Conservation (phyloP, 208 protist genomes). For the Vickermania spadyakhi region DNA sequence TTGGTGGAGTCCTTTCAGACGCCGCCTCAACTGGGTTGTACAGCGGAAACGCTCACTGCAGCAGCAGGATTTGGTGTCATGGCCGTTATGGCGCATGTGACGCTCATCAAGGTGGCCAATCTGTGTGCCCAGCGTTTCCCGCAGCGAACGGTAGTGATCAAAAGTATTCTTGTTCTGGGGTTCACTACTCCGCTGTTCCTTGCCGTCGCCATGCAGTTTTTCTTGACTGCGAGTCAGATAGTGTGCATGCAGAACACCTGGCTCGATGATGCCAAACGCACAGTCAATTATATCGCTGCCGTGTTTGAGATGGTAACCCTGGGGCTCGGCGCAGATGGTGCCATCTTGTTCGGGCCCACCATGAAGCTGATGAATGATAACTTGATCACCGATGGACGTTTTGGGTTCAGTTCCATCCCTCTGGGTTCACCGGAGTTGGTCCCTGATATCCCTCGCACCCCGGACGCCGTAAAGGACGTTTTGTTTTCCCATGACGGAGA, state of each 20-base stretch:
- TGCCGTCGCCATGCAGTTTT: neutral
- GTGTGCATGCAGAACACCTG: neutral
- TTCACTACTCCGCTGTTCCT: neutral
- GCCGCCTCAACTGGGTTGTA: neutral
- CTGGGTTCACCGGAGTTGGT: neutral
- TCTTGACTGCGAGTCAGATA: neutral
- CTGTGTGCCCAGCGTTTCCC: neutral
- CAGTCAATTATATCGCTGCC: neutral
- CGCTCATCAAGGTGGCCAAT: neutral
- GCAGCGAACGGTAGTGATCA: neutral
- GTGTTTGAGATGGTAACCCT: neutral
- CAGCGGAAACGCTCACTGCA: neutral
- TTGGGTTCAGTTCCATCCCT: neutral
- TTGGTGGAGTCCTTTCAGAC: neutral
- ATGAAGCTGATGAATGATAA: slow-evolving; percentile 1
- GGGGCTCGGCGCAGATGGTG: neutral
- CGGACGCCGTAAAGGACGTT: neutral
- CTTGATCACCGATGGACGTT: neutral
- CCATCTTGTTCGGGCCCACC: neutral
- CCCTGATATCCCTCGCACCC: neutral
- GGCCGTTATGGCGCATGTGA: neutral
- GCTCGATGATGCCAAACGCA: neutral
- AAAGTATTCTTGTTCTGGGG: neutral
- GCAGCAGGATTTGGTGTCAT: slow-evolving; percentile 1
- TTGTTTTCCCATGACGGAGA: neutral